phyloP scores from a whole-genome alignment of 345 rosid species.

The Conringia planisiliqua region DNA sequence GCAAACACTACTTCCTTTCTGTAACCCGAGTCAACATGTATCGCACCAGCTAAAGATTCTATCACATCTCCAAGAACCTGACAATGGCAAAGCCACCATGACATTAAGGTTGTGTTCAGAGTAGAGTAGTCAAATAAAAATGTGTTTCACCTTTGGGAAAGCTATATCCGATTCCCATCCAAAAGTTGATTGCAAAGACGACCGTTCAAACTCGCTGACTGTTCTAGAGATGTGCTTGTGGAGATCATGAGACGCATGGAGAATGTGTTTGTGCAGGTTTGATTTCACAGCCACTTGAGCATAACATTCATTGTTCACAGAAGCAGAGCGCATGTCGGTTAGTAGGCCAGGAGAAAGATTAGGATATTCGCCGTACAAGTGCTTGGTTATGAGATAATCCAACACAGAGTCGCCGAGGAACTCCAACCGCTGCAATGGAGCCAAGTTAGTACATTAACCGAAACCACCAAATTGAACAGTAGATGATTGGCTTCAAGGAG shows the following conservation, averaged over 20 bases:
- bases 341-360: constrained; percentile 68
- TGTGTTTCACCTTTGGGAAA: constrained; percentile 66
- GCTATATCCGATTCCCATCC: constrained; percentile 84
- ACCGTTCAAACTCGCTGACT: constrained; percentile 32
- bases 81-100: not conserved
- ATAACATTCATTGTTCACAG: constrained; percentile 86
- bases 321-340: constrained; percentile 92
- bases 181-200: constrained; percentile 40
- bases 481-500: not conserved
- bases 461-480: not conserved
- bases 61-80: constrained; percentile 91
- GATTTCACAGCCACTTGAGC: constrained; percentile 57
- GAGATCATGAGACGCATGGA: constrained; percentile 65
- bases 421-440: constrained; percentile 70
- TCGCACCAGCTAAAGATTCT: constrained; percentile 89
- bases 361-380: constrained; percentile 57
- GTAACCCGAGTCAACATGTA: constrained; percentile 73
- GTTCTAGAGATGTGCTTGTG: constrained; percentile 44
- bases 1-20: constrained; percentile 52
- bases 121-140: not conserved
- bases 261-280: constrained; percentile 64
- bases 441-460: not conserved
- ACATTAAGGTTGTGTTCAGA: not conserved
- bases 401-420: constrained; percentile 90
- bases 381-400: constrained; percentile 68